phyloP scores from a whole-genome alignment of 257 asterid species.

The Gardenia jasminoides region DNA sequence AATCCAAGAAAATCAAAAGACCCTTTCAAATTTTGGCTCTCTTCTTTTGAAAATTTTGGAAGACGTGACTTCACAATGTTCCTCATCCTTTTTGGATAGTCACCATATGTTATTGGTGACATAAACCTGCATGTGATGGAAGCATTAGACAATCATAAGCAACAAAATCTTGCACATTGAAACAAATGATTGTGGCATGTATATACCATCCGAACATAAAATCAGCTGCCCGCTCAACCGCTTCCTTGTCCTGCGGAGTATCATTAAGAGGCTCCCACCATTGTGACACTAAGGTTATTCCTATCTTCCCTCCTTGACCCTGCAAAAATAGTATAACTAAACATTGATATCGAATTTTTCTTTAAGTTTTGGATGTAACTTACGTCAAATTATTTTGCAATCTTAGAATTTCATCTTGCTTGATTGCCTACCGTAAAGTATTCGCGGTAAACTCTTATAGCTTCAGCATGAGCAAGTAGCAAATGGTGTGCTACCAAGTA shows the following conservation, averaged over 20 bases:
- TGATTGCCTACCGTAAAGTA: constrained; percentile 31
- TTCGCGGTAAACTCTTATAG: constrained; percentile 33
- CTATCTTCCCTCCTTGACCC: constrained; percentile 53
- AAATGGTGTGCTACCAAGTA: constrained; percentile 47
- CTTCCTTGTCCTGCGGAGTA: constrained; percentile 11
- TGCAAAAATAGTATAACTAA: neutral
- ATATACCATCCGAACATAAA: constrained; percentile 37
- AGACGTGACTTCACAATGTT: constrained; percentile 18
- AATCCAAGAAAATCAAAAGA: constrained; percentile 33
- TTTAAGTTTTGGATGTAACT: neutral
- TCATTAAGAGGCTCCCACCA: constrained; percentile 48
- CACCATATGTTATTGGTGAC: constrained; percentile 26
- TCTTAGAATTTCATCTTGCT: too few species aligned
- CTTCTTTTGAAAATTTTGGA: constrained; percentile 23
- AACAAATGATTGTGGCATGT: neutral
- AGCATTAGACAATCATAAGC: too few species aligned
- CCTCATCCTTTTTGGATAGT: constrained; percentile 29
- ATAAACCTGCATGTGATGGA: constrained; percentile 17
- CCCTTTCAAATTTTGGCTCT: constrained; percentile 6
- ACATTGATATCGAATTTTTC: too few species aligned
- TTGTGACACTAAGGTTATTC: constrained; percentile 41
- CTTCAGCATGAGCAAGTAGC: constrained; percentile 46
- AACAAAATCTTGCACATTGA: too few species aligned
- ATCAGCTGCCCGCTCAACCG: constrained; percentile 22
- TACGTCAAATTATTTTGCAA: too few species aligned